Evolutionary conservation across 2,329 filamentous ascomycete genomes (phyloP).

Genomic region (Phialocephala sp.): DNA sequence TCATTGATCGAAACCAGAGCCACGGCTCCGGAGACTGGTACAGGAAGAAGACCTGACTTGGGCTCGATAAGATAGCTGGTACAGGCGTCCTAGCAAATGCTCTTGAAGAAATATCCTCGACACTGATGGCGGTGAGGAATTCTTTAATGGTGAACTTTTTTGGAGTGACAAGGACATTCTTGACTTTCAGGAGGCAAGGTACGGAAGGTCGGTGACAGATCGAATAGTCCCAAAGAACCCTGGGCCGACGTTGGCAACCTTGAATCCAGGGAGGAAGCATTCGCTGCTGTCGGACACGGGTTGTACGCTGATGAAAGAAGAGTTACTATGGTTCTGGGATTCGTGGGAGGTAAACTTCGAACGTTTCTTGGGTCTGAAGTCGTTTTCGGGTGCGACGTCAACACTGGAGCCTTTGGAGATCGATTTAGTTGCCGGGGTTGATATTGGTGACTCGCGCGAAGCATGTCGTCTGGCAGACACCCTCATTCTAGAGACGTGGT

Average conservation of each 20-base stretch:
- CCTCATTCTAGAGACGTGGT: not conserved
- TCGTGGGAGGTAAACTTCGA: not conserved
- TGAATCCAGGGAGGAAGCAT: not conserved
- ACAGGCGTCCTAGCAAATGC: slow-evolving; percentile 3
- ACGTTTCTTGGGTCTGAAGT: not conserved
- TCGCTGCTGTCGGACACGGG: too few relatives aligned
- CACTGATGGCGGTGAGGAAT: not conserved
- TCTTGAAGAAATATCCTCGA: not conserved
- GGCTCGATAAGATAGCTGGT: slow-evolving; percentile 6
- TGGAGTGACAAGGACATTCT: not conserved
- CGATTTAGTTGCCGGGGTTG: too few relatives aligned
- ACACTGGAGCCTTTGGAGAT: too few relatives aligned
- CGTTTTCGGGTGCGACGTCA: too few relatives aligned
- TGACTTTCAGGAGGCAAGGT: not conserved
- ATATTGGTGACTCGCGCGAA: too few relatives aligned
- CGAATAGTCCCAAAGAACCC: not conserved
- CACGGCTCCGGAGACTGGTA: not conserved
- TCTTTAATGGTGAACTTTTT: not conserved
- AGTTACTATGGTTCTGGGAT: not conserved
- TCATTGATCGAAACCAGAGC: not conserved
- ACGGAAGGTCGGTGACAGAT: not conserved
- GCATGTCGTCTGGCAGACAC: too few relatives aligned
- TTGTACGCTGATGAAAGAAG: too few relatives aligned
- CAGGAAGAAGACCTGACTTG: not conserved
- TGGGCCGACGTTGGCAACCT: not conserved